Percentiles rank a stretch among this genome's conserved stretches.
Evolutionary conservation across 441 rosid species (phyloP).

Genomic region (Pelargonium myrrhifolium): DNA sequence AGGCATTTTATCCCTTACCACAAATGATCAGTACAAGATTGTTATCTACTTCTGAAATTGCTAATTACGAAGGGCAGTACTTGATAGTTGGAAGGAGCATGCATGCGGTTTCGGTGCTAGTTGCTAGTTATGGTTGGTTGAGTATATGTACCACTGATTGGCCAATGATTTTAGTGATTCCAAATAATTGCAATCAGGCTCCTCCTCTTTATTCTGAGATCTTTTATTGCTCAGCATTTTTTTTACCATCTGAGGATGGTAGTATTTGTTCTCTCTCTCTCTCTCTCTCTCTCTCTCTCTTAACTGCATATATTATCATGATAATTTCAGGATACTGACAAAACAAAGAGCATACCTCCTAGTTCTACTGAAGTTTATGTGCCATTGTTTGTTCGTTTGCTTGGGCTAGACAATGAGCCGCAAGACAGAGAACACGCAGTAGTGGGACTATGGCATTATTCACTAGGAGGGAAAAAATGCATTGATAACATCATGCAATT

Average conservation of each 20-base stretch:
- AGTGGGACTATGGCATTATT: conserved; percentile 65
- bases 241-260: not conserved
- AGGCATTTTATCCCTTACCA: no score
- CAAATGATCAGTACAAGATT: no score
- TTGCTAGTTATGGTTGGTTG: no score
- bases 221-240: not conserved
- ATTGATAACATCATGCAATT: conserved; percentile 68
- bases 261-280: no score
- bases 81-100: no score
- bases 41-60: no score
- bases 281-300: not conserved
- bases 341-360: conserved; percentile 31
- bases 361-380: conserved; percentile 50
- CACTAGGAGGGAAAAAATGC: conserved; percentile 69
- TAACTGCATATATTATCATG: not conserved
- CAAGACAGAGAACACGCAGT: conserved; percentile 77
- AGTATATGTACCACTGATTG: no score
- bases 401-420: conserved; percentile 72
- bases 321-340: conserved; percentile 37
- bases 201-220: not conserved
- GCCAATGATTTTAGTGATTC: no score
- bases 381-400: conserved; percentile 73
- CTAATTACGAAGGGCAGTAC: no score
- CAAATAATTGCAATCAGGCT: no score
- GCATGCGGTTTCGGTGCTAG: no score